Evolutionary conservation across 352 stramenopile species (phyloP), one percentile per base, ranked within the genome.

Genomic region (Peronospora farinosa): DNA sequence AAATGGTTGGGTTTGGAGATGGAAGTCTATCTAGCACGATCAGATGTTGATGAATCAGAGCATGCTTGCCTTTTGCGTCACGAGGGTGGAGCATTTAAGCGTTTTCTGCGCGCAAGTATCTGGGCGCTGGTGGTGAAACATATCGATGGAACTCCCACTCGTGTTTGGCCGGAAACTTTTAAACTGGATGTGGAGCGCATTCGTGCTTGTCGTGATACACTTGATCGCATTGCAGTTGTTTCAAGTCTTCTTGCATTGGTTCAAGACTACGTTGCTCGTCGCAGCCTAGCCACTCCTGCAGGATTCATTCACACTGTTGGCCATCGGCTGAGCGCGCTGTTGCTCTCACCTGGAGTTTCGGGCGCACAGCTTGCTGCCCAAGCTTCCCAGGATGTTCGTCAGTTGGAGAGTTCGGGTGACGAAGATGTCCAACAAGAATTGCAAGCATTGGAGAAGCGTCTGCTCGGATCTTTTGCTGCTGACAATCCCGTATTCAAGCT

Each of bases 81-180:
- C 19, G 51, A 88, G 13, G 63, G 65, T 1, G 19, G 31, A 11
- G 72, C 64, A 6, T 84, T 79, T 39, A 49, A 69, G n/a, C 58
- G 64, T 10, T 72, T 86, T 30, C 37, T 88, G 1, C 69, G 65
- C 7, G 23, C 48, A 0, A 73, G 61, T 46, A 72, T 85, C 31
- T 67, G 81, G 47, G 23, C 67, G 13, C 28, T 91, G 8, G 57
- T 85, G 11, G 51, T 57, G 1, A 81, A 61, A n/a, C 46, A 84
- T 47, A 79, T 86, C 17, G 77, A 78, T 35, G 75, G 65, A 9
- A 48, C 16, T 23, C 40, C 45, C 0, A 49, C 53, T 2, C 60
- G 61, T n/a, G 36, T 65, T 3, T 88, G 77, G 78, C 79, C 79
- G 0, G 79, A 91, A 44, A 74, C 75, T 9, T 88, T 88, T 48